Evolutionary conservation across 139 green algal genomes (phyloP).

Genomic region (Desmodesmus armatus): DNA sequence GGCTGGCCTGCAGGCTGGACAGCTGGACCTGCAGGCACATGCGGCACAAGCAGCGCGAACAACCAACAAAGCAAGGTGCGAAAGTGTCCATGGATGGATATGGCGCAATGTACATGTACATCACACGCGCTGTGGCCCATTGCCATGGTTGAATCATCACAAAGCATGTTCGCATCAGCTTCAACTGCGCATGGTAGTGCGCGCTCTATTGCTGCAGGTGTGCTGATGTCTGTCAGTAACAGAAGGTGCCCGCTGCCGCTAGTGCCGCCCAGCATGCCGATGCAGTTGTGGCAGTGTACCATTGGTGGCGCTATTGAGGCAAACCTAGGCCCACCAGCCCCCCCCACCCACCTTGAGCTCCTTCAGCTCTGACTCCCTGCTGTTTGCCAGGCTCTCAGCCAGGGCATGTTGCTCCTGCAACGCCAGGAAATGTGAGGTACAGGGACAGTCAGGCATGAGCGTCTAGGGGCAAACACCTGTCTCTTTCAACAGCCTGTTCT

Average conservation of each 20-base stretch:
- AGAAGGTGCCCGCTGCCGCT: neutral
- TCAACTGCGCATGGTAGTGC: no score
- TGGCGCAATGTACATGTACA: no score
- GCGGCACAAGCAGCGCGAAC: neutral
- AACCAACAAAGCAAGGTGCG: neutral
- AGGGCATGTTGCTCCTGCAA: conserved; percentile 55
- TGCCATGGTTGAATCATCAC: no score
- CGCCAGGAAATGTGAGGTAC: neutral
- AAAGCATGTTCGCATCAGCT: neutral
- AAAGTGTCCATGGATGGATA: no score
- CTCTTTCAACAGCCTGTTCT: no score
- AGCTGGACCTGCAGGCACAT: conserved; percentile 55
- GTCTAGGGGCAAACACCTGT: no score
- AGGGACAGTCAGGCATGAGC: no score
- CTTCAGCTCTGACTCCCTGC: conserved; percentile 48
- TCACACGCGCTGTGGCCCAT: no score
- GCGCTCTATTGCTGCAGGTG: no score
- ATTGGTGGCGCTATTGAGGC: neutral
- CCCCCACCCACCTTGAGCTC: conserved; percentile 68
- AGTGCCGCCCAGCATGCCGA: neutral
- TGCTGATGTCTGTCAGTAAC: neutral
- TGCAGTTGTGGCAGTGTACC: neutral
- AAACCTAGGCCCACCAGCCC: neutral
- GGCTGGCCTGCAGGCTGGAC: conserved; percentile 47
- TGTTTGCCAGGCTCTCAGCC: conserved; percentile 54